These are phyloP conservation scores for Chrysoporthe austroafricana DNA, from an alignment of 2,329 filamentous ascomycete species.

Conservation along the genomic window DNA sequence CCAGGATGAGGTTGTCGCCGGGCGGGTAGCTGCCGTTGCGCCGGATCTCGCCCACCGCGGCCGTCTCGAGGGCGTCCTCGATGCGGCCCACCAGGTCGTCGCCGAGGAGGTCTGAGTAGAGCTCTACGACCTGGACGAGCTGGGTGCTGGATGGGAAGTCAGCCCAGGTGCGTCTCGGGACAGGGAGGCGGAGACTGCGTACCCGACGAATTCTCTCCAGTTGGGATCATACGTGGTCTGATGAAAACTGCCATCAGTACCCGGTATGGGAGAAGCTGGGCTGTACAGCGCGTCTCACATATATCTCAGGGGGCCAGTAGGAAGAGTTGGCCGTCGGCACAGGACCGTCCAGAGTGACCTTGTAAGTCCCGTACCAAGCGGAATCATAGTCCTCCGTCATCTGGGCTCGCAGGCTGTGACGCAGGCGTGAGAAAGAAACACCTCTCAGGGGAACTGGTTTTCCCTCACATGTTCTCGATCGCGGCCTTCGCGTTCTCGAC, in stretches of 20 bases:
- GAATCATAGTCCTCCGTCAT: conserved; percentile 43
- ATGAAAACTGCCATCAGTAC: rapidly evolving
- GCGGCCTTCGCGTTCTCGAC: conserved; percentile 41
- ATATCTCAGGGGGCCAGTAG: conserved; percentile 41
- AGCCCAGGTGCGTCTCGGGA: background rate
- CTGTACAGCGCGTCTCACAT: conserved; percentile 31
- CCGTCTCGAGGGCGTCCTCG: conserved; percentile 41
- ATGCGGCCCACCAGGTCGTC: conserved; percentile 39
- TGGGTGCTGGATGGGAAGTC: conserved; percentile 32
- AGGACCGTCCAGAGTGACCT: conserved; percentile 45
- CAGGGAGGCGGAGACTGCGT: background rate
- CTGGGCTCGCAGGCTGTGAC: conserved; percentile 32
- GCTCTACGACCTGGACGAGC: conserved; percentile 42
- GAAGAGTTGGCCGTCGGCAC: conserved; percentile 40
- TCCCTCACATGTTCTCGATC: conserved; percentile 40
- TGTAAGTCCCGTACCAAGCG: conserved; percentile 47
- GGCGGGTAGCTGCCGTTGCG: conserved; percentile 44
- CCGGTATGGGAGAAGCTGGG: background rate
- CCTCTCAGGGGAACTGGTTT: background rate
- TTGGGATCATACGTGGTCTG: conserved; percentile 39
- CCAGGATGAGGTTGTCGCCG: conserved; percentile 44
- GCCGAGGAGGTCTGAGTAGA: conserved; percentile 39
- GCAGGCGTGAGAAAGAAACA: background rate
- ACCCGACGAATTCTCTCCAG: conserved; percentile 44
- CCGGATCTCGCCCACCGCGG: conserved; percentile 45